Percentiles rank a stretch among this genome's conserved stretches.
Evolutionary conservation across 1,284 basidiomycete species (phyloP).

Genomic region (Melampsora larici-populina): DNA sequence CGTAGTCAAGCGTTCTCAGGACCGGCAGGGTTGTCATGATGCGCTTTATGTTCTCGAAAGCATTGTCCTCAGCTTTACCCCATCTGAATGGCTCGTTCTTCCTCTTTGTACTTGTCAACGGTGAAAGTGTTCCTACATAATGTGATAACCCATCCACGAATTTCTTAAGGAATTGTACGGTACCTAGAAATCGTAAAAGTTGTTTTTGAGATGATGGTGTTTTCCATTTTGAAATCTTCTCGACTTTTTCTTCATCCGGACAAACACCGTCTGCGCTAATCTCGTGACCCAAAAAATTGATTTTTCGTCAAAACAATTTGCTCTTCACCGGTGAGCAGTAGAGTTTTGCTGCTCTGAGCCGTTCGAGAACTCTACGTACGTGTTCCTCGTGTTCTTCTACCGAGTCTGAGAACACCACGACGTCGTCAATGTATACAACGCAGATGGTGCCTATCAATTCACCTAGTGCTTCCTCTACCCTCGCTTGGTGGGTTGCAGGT

Average conservation of each 20-base stretch:
- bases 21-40: no score
- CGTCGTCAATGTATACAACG: slow-evolving; percentile 59
- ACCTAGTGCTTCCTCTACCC: no score
- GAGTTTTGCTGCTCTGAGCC: background rate
- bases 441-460: no score
- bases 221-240: slow-evolving; percentile 55
- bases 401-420: slow-evolving; percentile 56
- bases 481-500: no score
- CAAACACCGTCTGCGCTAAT: slow-evolving; percentile 53
- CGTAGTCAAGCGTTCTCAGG: slow-evolving; percentile 51
- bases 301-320: slow-evolving; percentile 49
- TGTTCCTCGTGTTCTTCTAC: slow-evolving; percentile 53
- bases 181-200: slow-evolving; percentile 55
- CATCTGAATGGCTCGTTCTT: background rate
- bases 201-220: slow-evolving; percentile 49
- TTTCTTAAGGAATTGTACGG: no score
- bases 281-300: slow-evolving; percentile 55
- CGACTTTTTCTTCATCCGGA: slow-evolving; percentile 53
- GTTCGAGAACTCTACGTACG: background rate
- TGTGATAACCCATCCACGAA: slow-evolving; percentile 54
- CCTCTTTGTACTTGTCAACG: slow-evolving; percentile 52
- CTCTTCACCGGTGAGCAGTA: background rate
- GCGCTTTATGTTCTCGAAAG: slow-evolving; percentile 39
- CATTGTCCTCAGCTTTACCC: background rate
- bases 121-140: slow-evolving; percentile 52